Base-by-base conservation (phyloP, 768 basidiomycete species). In the Lentinula raphanica region DNA sequence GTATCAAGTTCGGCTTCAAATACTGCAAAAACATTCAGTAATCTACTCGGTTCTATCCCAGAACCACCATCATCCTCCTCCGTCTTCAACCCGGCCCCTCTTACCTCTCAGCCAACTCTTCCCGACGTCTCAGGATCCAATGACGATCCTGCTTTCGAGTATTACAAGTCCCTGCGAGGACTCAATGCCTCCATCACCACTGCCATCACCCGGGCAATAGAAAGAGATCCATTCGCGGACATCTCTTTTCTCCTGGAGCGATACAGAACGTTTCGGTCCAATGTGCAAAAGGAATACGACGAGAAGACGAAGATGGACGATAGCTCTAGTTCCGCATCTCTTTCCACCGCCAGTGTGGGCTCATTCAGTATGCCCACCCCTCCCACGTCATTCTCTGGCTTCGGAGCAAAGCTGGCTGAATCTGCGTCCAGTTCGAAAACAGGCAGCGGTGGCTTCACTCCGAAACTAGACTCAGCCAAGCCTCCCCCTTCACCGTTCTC, bases 161-260 rank as follows among this genome's bases (percentile, higher is more conserved):
- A 86, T 66, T 90, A 83, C 71, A 81, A 73, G 39, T 80, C 83
- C 25, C 78, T 92, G n/a, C 84, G 90, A 35, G 89, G 88, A 13
- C 76, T 92, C 40, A 92, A 92, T 64, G 70, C 79, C 32, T 88
- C 87, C 2, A 74, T 91, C 59, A 67, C 87, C 23, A 72, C 79
- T n/a, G 77, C 81, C 13, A 67, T 89, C 55, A 74, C 80, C 29
- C 79, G 80, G 59, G 79, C 82, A 21, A 74, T 88, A 21, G 81
- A 87, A 49, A 72, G 78, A 15, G 88, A 92, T 69, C 86, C 89
- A 2, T 91, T 90, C 67, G 67, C 71, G n/a, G 86, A 92, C 60
- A 66, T 89, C 11, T 71, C 78, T n/a, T 67, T 72, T 29, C 58
- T 86, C 5, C 62, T 87, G 8, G 80, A 84, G 59, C 76, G 76